phyloP scores from a whole-genome alignment of 345 rosid genomes.

The Orychophragmus violaceus region DNA sequence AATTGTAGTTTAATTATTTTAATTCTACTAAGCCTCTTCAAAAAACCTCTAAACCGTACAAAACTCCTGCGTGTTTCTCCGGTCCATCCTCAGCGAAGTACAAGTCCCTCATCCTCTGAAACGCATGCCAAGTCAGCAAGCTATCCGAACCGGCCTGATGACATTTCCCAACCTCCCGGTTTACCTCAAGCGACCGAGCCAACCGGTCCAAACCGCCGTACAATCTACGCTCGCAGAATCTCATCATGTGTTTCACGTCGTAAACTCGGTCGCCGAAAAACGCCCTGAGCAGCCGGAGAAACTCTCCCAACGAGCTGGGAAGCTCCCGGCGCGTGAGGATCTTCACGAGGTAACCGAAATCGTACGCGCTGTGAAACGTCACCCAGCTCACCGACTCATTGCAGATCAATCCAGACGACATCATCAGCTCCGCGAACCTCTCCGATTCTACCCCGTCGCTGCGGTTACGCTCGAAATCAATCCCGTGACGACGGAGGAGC shows the following conservation, averaged over 20 bases:
- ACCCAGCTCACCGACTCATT: constrained; percentile 86
- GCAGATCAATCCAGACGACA: constrained; percentile 79
- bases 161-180: constrained; percentile 72
- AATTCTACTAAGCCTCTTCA: background rate
- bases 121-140: constrained; percentile 81
- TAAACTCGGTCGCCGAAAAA: constrained; percentile 61
- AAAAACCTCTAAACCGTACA: constrained; percentile 62
- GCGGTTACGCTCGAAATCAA: constrained; percentile 64
- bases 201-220: constrained; percentile 77
- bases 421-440: constrained; percentile 73
- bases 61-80: constrained; percentile 68
- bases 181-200: constrained; percentile 45
- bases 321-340: constrained; percentile 57
- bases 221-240: constrained; percentile 47
- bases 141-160: constrained; percentile 96
- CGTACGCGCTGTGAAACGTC: constrained; percentile 94
- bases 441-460: constrained; percentile 54
- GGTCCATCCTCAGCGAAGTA: constrained; percentile 54
- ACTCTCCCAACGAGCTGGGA: constrained; percentile 47
- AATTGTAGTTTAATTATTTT: background rate
- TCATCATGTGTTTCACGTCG: constrained; percentile 77
- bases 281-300: constrained; percentile 38
- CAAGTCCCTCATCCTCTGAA: constrained; percentile 59
- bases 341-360: constrained; percentile 84
- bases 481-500: constrained; percentile 76